Evolutionary conservation across 2,329 filamentous ascomycete genomes (phyloP).

Genomic region (Alternaria sp.): DNA sequence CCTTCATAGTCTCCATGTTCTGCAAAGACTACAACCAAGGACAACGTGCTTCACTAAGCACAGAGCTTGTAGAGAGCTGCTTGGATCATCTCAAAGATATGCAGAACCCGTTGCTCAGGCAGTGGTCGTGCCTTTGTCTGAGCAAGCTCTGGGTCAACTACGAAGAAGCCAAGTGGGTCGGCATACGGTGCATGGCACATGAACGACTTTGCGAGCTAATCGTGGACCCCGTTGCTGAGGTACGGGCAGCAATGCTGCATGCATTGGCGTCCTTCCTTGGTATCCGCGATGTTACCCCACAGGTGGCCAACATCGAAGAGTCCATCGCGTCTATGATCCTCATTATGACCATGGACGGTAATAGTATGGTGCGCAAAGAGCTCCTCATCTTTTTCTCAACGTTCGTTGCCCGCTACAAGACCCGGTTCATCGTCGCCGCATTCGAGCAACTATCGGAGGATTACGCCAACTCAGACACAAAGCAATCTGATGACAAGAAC

Average conservation of each 20-base stretch:
- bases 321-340: conserved; percentile 86
- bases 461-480: conserved; percentile 47
- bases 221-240: conserved; percentile 87
- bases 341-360: conserved; percentile 92
- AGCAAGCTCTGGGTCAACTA: conserved; percentile 94
- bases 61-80: conserved; percentile 88
- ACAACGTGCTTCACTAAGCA: conserved; percentile 87
- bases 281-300: conserved; percentile 88
- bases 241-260: conserved; percentile 90
- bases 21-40: conserved; percentile 94
- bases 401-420: conserved; percentile 88
- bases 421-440: conserved; percentile 87
- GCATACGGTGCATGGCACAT: conserved; percentile 87
- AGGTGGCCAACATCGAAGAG: conserved; percentile 90
- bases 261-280: conserved; percentile 93
- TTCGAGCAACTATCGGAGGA: conserved; percentile 91
- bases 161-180: conserved; percentile 92
- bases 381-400: conserved; percentile 91
- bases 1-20: conserved; percentile 95
- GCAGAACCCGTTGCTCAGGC: conserved; percentile 85
- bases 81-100: conserved; percentile 81
- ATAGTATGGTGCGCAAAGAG: conserved; percentile 91
- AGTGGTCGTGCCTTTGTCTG: conserved; percentile 95
- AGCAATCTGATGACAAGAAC: conserved; percentile 31
- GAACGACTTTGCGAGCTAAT: conserved; percentile 79